These are phyloP conservation scores for Cyberlindnera nakhonratchasimensis DNA, from an alignment of 805 yeast species.

Conservation along the genomic window DNA sequence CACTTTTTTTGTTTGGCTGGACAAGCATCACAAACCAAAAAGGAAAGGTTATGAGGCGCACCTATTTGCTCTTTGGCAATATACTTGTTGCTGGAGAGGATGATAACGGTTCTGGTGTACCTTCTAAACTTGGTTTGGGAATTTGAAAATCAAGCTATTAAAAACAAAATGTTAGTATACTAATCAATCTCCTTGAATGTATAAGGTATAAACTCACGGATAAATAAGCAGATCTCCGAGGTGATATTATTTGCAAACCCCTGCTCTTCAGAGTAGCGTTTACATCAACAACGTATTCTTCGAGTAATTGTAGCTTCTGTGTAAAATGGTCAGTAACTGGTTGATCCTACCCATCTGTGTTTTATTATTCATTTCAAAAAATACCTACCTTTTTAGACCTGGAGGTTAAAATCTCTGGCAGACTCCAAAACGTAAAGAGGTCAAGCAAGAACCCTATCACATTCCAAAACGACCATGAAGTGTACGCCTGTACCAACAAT, in stretches of 20 bases:
- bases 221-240: constrained; percentile 50
- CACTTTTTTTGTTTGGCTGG: neutral
- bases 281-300: constrained; percentile 35
- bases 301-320: constrained; percentile 39
- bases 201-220: constrained; percentile 30
- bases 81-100: neutral
- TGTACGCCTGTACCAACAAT: constrained; percentile 37
- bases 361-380: neutral
- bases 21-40: neutral
- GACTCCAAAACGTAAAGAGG: constrained; percentile 38
- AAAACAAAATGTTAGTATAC: neutral
- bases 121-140: constrained; percentile 36
- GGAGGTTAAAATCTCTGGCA: constrained; percentile 17
- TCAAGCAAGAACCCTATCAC: constrained; percentile 37
- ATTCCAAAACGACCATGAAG: constrained; percentile 38
- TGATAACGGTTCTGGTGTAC: neutral
- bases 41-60: constrained; percentile 1
- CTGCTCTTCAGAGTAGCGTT: constrained; percentile 29
- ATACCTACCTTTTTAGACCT: constrained; percentile 1
- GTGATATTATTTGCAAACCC: constrained; percentile 44
- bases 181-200: constrained; percentile 24
- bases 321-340: constrained; percentile 14
- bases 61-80: neutral
- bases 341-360: neutral
- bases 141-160: constrained; percentile 44